These are phyloP conservation scores for Yamadazyma jaroonii DNA, from an alignment of 1,139 yeast genomes.

Conservation along the genomic window DNA sequence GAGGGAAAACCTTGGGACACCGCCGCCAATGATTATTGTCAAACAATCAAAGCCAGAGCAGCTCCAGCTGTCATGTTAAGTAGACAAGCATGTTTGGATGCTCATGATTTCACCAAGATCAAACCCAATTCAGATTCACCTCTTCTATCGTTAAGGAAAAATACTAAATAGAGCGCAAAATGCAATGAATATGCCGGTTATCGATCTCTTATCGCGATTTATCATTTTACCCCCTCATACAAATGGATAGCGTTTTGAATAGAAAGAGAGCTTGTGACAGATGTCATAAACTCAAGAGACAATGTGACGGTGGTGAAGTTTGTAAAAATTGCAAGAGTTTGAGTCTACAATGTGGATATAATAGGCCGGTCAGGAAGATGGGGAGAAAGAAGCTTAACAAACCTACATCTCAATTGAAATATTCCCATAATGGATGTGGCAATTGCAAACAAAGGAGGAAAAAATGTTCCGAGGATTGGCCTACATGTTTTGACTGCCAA, in stretches of 20 bases:
- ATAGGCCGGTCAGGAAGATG: conserved; percentile 11
- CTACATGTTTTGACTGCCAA: conserved; percentile 51
- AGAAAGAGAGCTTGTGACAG: conserved; percentile 17
- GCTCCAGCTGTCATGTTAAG: conserved; percentile 17
- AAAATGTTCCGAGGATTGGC: conserved; percentile 59
- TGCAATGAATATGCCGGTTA: too few relatives aligned
- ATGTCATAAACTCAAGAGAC: conserved; percentile 17
- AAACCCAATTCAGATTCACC: conserved; percentile 16
- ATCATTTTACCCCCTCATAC: background rate
- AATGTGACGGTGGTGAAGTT: conserved; percentile 13
- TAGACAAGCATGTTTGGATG: conserved; percentile 21
- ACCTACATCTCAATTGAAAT: conserved; percentile 3
- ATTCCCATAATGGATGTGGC: conserved; percentile 51
- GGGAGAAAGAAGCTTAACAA: conserved; percentile 14
- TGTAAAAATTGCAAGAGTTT: conserved; percentile 13
- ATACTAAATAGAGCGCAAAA: conserved; percentile 3
- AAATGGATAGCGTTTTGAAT: background rate
- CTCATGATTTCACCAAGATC: conserved; percentile 18
- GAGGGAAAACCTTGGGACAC: conserved; percentile 12
- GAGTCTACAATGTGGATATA: conserved; percentile 10
- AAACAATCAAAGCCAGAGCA: conserved; percentile 14
- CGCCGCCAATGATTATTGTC: conserved; percentile 14
- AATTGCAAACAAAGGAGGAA: conserved; percentile 62
- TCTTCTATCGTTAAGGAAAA: conserved; percentile 17
- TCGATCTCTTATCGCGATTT: too few relatives aligned